Evolutionary conservation across 2,329 filamentous ascomycete genomes (phyloP).

Genomic region (Fusarium papillatum): DNA sequence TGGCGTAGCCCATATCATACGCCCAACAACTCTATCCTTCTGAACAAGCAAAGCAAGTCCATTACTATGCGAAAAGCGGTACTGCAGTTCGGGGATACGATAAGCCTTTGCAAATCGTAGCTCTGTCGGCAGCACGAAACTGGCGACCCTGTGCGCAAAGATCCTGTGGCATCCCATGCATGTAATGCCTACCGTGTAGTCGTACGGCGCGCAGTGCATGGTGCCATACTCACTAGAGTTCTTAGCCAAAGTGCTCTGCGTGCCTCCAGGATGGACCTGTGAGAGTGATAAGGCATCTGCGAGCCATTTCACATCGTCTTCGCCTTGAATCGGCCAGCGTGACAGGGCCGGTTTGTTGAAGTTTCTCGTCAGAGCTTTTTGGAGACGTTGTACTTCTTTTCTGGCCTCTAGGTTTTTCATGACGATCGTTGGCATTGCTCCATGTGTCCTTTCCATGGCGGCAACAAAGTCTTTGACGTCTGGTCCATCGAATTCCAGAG

Average conservation of each 20-base stretch:
- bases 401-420: neutral
- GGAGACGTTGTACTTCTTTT: neutral
- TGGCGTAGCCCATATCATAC: conserved; percentile 1
- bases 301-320: neutral
- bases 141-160: neutral
- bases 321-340: neutral
- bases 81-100: neutral
- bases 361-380: neutral
- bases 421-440: neutral
- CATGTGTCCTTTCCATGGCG: neutral
- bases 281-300: neutral
- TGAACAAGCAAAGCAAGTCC: neutral
- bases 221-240: neutral
- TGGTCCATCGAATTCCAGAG: neutral
- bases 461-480: neutral
- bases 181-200: neutral
- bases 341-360: neutral
- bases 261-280: neutral
- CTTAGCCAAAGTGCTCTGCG: neutral
- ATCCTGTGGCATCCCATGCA: neutral
- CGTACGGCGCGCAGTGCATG: neutral
- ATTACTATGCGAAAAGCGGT: neutral
- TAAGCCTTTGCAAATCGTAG: neutral
- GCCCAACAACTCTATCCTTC: neutral
- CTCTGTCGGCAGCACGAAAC: neutral